These are phyloP conservation scores for Talaromyces trachyspermus DNA, from an alignment of 495 filamentous ascomycete genomes.

Conservation along the genomic window DNA sequence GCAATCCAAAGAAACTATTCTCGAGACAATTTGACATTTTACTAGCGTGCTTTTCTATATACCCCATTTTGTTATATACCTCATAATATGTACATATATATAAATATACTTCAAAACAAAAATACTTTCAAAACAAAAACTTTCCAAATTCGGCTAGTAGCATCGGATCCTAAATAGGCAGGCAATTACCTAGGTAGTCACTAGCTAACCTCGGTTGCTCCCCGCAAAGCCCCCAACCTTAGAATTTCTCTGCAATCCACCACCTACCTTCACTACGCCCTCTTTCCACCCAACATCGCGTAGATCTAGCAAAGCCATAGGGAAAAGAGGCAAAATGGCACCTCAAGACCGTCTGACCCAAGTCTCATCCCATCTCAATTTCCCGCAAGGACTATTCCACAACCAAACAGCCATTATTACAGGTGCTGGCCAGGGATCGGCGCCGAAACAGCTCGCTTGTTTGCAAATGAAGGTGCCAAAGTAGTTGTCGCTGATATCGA, in stretches of 20 bases:
- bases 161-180: background rate
- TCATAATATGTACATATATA: too few species aligned
- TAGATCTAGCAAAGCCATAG: background rate
- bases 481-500: slow-evolving; percentile 81
- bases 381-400: slow-evolving; percentile 65
- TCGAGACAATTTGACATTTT: too few species aligned
- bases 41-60: too few species aligned
- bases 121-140: background rate
- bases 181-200: too few species aligned
- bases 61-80: too few species aligned
- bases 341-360: slow-evolving; percentile 52
- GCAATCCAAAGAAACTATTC: too few species aligned
- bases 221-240: too few species aligned
- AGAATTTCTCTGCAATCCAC: too few species aligned
- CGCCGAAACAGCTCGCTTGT: slow-evolving; percentile 70
- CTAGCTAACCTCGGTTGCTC: too few species aligned
- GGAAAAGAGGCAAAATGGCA: slow-evolving; percentile 21
- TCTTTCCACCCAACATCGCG: background rate
- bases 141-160: background rate
- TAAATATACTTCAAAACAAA: background rate
- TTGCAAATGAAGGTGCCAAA: slow-evolving; percentile 79
- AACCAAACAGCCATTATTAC: slow-evolving; percentile 85
- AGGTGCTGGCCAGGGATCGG: slow-evolving; percentile 86
- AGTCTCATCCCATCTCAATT: slow-evolving; percentile 70
- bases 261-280: too few species aligned